Evolutionary conservation across 2,329 filamentous ascomycete genomes (phyloP).

Genomic region (Pseudocercospora pini-densiflorae): DNA sequence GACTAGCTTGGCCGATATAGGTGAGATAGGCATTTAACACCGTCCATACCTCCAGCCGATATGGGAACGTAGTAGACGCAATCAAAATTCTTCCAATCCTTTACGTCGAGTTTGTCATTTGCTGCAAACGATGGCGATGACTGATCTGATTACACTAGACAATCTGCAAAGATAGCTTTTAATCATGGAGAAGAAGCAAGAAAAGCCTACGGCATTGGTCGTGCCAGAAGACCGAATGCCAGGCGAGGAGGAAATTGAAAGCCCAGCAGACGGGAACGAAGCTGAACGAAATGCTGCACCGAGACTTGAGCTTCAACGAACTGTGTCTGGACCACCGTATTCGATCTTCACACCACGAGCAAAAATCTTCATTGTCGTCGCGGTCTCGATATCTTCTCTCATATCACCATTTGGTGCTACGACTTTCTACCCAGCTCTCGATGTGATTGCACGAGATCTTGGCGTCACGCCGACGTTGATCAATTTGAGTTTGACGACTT

Average conservation of each 20-base stretch:
- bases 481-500: conserved; percentile 62
- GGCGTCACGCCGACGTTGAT: conserved; percentile 48
- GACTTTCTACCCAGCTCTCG: conserved; percentile 61
- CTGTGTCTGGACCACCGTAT: conserved; percentile 32
- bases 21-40: conserved; percentile 3
- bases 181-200: conserved; percentile 8
- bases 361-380: conserved; percentile 36
- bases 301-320: conserved; percentile 19
- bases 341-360: conserved; percentile 32
- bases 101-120: not conserved
- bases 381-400: conserved; percentile 35
- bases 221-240: conserved; percentile 1
- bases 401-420: conserved; percentile 41
- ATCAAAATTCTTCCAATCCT: not conserved
- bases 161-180: not conserved
- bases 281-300: not conserved
- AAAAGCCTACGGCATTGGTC: not conserved
- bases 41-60: conserved; percentile 14
- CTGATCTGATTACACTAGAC: not conserved
- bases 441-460: conserved; percentile 54
- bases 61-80: conserved; percentile 7
- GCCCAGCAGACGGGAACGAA: not conserved
- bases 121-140: not conserved
- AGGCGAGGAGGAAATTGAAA: not conserved
- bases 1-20: conserved; percentile 21